Percentiles rank a stretch among this genome's conserved stretches.
phyloP scores from a whole-genome alignment of 2,329 filamentous ascomycete genomes.

The Cercospora zeina region DNA sequence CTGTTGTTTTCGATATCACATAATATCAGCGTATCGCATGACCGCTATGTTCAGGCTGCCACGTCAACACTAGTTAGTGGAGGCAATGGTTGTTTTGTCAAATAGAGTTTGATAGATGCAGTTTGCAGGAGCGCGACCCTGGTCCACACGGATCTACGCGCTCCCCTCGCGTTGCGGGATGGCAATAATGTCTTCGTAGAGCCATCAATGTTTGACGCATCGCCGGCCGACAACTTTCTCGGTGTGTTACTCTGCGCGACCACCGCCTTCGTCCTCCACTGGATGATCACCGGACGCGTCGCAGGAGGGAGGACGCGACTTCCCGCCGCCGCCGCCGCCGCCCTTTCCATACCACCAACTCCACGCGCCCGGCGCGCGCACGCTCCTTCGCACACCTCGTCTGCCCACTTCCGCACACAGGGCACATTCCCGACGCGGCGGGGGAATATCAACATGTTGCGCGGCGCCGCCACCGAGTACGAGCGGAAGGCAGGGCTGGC shows the following conservation, averaged over 20 bases:
- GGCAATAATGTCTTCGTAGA: slow-evolving; percentile 1
- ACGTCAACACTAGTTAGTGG: too few relatives aligned
- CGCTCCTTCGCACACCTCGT: slow-evolving; percentile 12
- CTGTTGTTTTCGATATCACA: background rate
- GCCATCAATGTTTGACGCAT: slow-evolving; percentile 16
- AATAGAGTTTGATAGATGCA: slow-evolving; percentile 6
- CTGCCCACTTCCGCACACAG: slow-evolving; percentile 1
- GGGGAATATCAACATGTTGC: slow-evolving; percentile 42
- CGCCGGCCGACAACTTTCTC: slow-evolving; percentile 10
- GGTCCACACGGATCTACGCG: slow-evolving; percentile 7
- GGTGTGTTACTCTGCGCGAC: slow-evolving; percentile 20
- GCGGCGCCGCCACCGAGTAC: slow-evolving; percentile 45
- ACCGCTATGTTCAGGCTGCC: too few relatives aligned
- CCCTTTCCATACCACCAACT: slow-evolving; percentile 22
- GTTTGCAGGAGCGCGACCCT: background rate
- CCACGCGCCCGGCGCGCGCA: slow-evolving; percentile 17
- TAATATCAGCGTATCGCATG: background rate
- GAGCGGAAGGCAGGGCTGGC: slow-evolving; percentile 39
- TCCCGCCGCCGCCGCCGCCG: slow-evolving; percentile 22
- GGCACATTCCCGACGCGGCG: slow-evolving; percentile 18
- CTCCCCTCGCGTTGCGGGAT: slow-evolving; percentile 11
- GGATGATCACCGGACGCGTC: slow-evolving; percentile 36
- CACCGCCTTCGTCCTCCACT: slow-evolving; percentile 30
- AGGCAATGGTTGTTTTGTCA: too few relatives aligned
- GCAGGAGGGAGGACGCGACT: slow-evolving; percentile 34